Percentiles rank a stretch among this genome's conserved stretches.
These are phyloP conservation scores for Nannochloris sp. DNA, from an alignment of 139 green algal genomes.

Conservation along the genomic window DNA sequence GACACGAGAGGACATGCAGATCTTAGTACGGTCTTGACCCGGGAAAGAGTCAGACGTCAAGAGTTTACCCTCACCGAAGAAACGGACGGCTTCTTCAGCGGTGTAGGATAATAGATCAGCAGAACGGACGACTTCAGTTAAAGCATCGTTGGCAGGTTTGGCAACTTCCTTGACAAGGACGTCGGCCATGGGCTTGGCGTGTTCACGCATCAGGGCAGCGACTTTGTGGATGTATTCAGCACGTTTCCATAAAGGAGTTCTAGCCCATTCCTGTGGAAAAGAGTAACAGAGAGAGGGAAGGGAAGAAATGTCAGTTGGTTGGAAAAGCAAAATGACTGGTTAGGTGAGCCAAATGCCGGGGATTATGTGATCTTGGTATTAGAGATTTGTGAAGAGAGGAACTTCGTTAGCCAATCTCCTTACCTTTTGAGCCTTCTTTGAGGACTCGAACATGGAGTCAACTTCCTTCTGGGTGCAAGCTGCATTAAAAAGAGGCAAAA, in stretches of 20 bases:
- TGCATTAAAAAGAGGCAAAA: constrained; percentile 26
- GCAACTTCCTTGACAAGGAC: constrained; percentile 88
- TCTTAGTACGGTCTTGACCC: constrained; percentile 81
- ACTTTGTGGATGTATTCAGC: constrained; percentile 75
- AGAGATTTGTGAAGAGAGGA: no score
- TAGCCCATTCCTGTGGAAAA: constrained; percentile 49
- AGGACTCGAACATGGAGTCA: constrained; percentile 64
- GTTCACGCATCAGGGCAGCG: constrained; percentile 64
- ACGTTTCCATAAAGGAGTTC: constrained; percentile 82
- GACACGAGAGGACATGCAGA: constrained; percentile 75
- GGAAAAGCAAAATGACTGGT: background rate
- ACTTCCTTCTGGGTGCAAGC: constrained; percentile 88
- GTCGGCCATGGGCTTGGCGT: constrained; percentile 79
- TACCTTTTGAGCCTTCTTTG: constrained; percentile 71
- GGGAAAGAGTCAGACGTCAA: constrained; percentile 86
- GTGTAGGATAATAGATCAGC: constrained; percentile 89
- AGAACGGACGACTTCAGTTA: constrained; percentile 74
- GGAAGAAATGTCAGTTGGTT: no score
- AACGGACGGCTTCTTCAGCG: constrained; percentile 86
- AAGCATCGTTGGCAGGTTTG: constrained; percentile 79
- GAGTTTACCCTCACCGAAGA: constrained; percentile 76
- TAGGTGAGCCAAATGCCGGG: background rate
- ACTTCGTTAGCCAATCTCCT: background rate
- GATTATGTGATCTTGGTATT: background rate
- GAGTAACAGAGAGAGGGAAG: no score